A percentile compares a stretch with the other conserved stretches of the same genome.
Conservation (phyloP, 202 grass and related monocot species). For the Digitaria exilis region DNA sequence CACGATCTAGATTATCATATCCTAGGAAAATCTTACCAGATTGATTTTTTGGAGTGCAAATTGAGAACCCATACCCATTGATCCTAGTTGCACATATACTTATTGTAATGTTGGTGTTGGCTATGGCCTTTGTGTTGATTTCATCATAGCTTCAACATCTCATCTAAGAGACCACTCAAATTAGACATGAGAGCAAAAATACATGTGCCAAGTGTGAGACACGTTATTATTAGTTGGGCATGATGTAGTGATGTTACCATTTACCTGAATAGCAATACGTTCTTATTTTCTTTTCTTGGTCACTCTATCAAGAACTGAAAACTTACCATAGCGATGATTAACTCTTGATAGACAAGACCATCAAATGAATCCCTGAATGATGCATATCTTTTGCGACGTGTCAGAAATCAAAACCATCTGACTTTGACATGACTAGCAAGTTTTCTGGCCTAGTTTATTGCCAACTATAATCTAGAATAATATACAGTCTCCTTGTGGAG, state of each 20-base stretch:
- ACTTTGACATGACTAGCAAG: not conserved
- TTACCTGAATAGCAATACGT: not conserved
- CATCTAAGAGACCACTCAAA: not conserved
- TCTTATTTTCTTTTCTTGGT: not conserved
- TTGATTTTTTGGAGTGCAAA: not conserved
- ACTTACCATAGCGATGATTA: not conserved
- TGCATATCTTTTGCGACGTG: not conserved
- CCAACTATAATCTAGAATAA: not conserved
- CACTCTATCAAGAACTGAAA: not conserved
- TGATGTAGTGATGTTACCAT: not conserved
- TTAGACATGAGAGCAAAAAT: not conserved
- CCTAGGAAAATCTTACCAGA: not conserved
- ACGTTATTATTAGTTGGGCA: slow-evolving; percentile 1
- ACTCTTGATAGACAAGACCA: not conserved
- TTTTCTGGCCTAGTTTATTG: not conserved
- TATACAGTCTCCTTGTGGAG: not conserved
- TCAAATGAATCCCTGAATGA: not conserved
- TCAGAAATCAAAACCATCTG: not conserved
- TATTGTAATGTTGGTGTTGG: not conserved
- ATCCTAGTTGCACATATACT: not conserved
- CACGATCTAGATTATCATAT: not conserved
- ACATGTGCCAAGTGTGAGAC: not conserved
- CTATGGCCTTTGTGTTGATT: not conserved
- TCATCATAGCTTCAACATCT: not conserved
- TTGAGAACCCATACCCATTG: not conserved